Base-by-base conservation (phyloP, 2,329 filamentous ascomycete species). In the Fusarium anguioides region DNA sequence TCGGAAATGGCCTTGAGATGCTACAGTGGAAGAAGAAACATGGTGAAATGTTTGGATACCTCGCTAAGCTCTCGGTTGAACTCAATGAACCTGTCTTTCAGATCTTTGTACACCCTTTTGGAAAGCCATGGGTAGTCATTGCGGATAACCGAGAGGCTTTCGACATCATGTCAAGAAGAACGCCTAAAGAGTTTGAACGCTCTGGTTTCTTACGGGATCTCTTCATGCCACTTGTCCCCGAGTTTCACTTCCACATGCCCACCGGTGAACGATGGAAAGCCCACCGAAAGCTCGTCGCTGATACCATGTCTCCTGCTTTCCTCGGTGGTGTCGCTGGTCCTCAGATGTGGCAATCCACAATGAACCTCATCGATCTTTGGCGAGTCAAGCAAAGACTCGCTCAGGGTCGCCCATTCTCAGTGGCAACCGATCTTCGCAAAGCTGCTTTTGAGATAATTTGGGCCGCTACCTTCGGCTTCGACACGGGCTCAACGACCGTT, bases 221-320 rank as follows among this genome's bases (percentile, higher is more conserved):
- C 12, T 50, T 50, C 47, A 50, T 50, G 47, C 35, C 47, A n/a
- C 47, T 50, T 8, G 47, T 50, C 9, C 47, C 47, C 1, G 47
- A 50, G 24, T 50, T 50, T 29, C 47, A 50, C 47, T 50, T 50
- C 35, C 47, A 50, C 26, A 27, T 50, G 35, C 47, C 47, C 0
- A 50, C 47, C 21, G 35, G 47, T 1, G 47, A 50, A 15, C 47
- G 23, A 15, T 50, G 47, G 47, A 50, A 50, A 14, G 33, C 47
- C 1, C 47, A 50, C 20, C 24, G 47, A 18, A 50, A 50, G 15
- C 1, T 50, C 0, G 35, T 50, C 1, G 47, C 47, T 18, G 47
- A 50, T 50, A 50, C 47, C 5, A 50, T 50, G 47, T 50, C 47
- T 6, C 47, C 47, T 20, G 47, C 47, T 5, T 50, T 50, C 17